A percentile compares a stretch with the other conserved stretches of the same genome.
These are phyloP conservation scores for Kodamaea alishanica DNA, from an alignment of 1,139 yeast genomes.

Conservation along the genomic window DNA sequence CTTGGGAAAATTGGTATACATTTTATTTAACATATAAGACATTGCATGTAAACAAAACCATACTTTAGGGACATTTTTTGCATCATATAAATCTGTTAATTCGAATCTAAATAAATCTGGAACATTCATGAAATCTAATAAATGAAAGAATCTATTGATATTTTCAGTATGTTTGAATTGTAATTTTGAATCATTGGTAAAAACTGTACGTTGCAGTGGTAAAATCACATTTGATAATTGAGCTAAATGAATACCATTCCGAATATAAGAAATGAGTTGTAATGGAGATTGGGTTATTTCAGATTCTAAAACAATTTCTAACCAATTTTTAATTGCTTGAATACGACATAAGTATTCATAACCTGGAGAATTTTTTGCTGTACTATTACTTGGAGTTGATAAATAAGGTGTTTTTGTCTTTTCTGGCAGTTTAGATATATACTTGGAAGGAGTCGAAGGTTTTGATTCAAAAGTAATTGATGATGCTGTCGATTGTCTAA, in stretches of 20 bases:
- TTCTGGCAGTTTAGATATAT: not conserved
- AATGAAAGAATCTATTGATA: constrained; percentile 76
- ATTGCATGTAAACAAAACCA: constrained; percentile 91
- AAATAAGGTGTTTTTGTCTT: constrained; percentile 18
- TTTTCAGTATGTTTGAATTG: constrained; percentile 93
- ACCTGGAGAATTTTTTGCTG: constrained; percentile 34
- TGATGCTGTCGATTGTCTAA: constrained; percentile 3
- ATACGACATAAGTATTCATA: constrained; percentile 89
- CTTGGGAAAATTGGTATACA: constrained; percentile 53
- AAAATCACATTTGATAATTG: constrained; percentile 69
- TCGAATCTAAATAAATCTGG: constrained; percentile 90
- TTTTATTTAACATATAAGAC: constrained; percentile 59
- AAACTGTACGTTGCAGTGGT: constrained; percentile 55
- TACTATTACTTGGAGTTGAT: constrained; percentile 26
- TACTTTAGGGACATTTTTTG: constrained; percentile 89
- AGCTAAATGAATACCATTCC: constrained; percentile 86
- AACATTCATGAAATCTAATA: constrained; percentile 66
- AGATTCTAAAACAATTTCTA: constrained; percentile 47
- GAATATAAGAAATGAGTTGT: constrained; percentile 50
- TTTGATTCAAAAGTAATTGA: constrained; percentile 1
- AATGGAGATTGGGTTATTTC: constrained; percentile 53
- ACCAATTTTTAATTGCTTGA: constrained; percentile 70
- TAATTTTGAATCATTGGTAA: constrained; percentile 46
- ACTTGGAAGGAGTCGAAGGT: not conserved
- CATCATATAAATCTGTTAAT: constrained; percentile 87